These are phyloP conservation scores for Aspergillus tamarii DNA, from an alignment of 2,329 filamentous ascomycete genomes.

Conservation along the genomic window DNA sequence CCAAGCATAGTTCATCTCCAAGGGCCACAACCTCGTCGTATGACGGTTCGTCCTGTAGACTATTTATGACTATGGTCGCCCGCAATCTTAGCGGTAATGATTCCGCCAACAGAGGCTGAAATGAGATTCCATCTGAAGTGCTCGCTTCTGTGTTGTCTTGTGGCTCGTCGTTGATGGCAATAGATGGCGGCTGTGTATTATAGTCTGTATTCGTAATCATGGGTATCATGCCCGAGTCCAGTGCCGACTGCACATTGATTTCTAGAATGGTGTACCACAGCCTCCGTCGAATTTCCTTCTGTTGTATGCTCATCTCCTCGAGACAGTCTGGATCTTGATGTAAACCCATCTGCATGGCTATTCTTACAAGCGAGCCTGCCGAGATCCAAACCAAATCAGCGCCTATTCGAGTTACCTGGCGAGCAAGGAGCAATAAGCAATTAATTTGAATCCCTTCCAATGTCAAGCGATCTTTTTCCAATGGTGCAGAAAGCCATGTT, in stretches of 20 bases:
- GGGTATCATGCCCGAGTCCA: constrained; percentile 36
- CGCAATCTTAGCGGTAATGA: constrained; percentile 21
- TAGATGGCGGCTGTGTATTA: constrained; percentile 31
- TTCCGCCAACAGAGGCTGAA: constrained; percentile 15
- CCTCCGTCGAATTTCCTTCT: constrained; percentile 33
- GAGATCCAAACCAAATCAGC: constrained; percentile 40
- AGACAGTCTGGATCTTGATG: constrained; percentile 35
- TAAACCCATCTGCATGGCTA: constrained; percentile 37
- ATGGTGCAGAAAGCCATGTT: constrained; percentile 24
- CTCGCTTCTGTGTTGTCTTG: background rate
- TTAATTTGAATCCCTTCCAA: constrained; percentile 21
- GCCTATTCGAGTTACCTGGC: constrained; percentile 24
- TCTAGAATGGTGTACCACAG: constrained; percentile 44
- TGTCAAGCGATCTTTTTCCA: constrained; percentile 26
- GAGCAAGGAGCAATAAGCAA: constrained; percentile 24
- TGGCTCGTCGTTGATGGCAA: constrained; percentile 23
- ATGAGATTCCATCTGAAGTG: background rate
- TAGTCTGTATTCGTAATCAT: constrained; percentile 36
- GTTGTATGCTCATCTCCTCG: constrained; percentile 17
- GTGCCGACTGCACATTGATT: constrained; percentile 33
- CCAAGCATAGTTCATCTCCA: constrained; percentile 17
- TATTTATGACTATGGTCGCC: constrained; percentile 23
- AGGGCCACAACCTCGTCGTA: constrained; percentile 27
- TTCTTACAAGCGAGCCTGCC: constrained; percentile 30
- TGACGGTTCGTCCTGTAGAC: constrained; percentile 21